These are phyloP conservation scores for Arabidopsis thaliana DNA, from an alignment of 345 rosid genomes.

Conservation along the genomic window DNA sequence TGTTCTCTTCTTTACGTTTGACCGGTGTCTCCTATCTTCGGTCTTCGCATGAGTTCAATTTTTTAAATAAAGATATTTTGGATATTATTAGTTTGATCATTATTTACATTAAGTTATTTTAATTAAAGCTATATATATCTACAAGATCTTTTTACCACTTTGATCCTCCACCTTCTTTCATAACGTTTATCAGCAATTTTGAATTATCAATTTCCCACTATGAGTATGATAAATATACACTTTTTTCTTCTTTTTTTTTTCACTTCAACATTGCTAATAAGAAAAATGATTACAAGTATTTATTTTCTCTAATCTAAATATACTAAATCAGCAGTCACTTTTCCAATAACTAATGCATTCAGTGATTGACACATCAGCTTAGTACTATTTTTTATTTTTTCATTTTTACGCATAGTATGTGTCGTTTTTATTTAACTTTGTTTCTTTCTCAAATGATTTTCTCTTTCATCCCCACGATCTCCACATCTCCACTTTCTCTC, in stretches of 20 bases:
- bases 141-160: not conserved
- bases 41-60: not conserved
- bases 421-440: no score
- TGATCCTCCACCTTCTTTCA: not conserved
- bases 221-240: not conserved
- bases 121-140: not conserved
- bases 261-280: not conserved
- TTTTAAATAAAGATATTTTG: not conserved
- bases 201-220: not conserved
- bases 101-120: not conserved
- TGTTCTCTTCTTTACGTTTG: not conserved
- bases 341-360: no score
- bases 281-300: not conserved
- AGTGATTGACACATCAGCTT: no score
- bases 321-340: not conserved
- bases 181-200: slow-evolving; percentile 1
- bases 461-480: no score
- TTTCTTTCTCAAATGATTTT: no score
- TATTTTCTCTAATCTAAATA: not conserved
- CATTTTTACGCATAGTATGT: no score
- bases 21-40: not conserved
- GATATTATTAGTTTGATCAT: no score
- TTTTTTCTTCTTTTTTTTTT: no score
- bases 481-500: no score
- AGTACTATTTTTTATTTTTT: no score